phyloP scores from a whole-genome alignment of 768 basidiomycete species.

The Amanita rimosa region DNA sequence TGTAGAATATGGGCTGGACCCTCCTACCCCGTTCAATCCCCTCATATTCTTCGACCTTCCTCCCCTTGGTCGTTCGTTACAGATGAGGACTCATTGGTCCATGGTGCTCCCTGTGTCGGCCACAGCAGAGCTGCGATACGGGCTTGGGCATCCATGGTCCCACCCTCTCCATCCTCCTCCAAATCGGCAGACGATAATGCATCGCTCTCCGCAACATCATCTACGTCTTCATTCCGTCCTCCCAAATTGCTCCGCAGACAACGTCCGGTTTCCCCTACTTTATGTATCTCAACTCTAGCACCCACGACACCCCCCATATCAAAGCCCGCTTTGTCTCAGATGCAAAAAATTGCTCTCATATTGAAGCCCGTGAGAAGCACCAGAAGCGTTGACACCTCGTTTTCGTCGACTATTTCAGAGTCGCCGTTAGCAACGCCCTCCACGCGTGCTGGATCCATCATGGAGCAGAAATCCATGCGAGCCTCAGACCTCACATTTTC shows the following conservation, averaged over 20 bases:
- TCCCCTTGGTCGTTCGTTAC: slow-evolving; percentile 9
- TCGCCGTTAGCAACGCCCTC: slow-evolving; percentile 45
- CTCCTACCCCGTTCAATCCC: slow-evolving; percentile 8
- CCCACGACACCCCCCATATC: slow-evolving; percentile 17
- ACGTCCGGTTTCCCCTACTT: slow-evolving; percentile 35
- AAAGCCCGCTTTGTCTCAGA: slow-evolving; percentile 21
- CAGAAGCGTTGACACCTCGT: slow-evolving; percentile 24
- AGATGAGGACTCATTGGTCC: slow-evolving; percentile 17
- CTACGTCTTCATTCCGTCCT: slow-evolving; percentile 15
- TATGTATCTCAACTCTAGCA: slow-evolving; percentile 36
- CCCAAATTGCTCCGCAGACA: slow-evolving; percentile 30
- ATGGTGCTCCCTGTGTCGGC: slow-evolving; percentile 23
- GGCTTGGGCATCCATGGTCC: slow-evolving; percentile 34
- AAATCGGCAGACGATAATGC: slow-evolving; percentile 10
- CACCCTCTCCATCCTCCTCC: slow-evolving; percentile 19
- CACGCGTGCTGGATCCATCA: slow-evolving; percentile 24
- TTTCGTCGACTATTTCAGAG: slow-evolving; percentile 28
- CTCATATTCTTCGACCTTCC: neutral
- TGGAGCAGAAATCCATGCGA: slow-evolving; percentile 3
- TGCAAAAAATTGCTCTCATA: slow-evolving; percentile 20
- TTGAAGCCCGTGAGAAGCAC: slow-evolving; percentile 15
- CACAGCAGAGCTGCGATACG: slow-evolving; percentile 31
- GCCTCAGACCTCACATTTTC: neutral
- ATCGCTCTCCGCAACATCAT: slow-evolving; percentile 12
- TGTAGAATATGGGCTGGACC: slow-evolving; percentile 26